A percentile compares a stretch with the other conserved stretches of the same genome.
phyloP scores from a whole-genome alignment of 257 asterid species.

The Solanum medicagineum region DNA sequence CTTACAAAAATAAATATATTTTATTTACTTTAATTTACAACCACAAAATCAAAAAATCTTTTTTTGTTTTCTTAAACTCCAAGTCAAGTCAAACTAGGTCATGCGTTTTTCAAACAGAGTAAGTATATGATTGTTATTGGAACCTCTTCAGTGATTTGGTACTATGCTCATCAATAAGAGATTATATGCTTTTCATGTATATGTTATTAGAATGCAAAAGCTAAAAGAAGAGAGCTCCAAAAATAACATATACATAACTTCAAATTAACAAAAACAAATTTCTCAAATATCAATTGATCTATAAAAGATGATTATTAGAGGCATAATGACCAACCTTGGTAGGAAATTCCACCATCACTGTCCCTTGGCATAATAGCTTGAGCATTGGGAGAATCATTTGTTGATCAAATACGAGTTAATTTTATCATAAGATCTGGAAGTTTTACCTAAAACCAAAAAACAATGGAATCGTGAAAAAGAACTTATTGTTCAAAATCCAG shows the following conservation, averaged over 20 bases:
- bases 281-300: too few relatives aligned
- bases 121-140: neutral
- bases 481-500: neutral
- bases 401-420: slow-evolving; percentile 47
- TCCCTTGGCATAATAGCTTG: slow-evolving; percentile 58
- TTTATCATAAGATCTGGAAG: slow-evolving; percentile 50
- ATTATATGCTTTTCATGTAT: neutral
- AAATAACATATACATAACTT: too few relatives aligned
- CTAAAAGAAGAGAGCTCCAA: too few relatives aligned
- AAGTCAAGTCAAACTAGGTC: too few relatives aligned
- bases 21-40: too few relatives aligned
- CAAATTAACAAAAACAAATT: too few relatives aligned
- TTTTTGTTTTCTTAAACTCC: too few relatives aligned
- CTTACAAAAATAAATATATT: too few relatives aligned
- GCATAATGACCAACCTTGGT: neutral
- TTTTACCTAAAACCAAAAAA: slow-evolving; percentile 47
- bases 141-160: neutral
- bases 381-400: slow-evolving; percentile 60
- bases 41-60: too few relatives aligned
- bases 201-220: too few relatives aligned
- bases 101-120: too few relatives aligned
- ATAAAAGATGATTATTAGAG: too few relatives aligned
- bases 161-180: neutral
- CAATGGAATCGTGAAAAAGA: slow-evolving; percentile 1
- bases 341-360: slow-evolving; percentile 58